Conservation (phyloP, 441 rosid species). For the Omphalea diandra region DNA sequence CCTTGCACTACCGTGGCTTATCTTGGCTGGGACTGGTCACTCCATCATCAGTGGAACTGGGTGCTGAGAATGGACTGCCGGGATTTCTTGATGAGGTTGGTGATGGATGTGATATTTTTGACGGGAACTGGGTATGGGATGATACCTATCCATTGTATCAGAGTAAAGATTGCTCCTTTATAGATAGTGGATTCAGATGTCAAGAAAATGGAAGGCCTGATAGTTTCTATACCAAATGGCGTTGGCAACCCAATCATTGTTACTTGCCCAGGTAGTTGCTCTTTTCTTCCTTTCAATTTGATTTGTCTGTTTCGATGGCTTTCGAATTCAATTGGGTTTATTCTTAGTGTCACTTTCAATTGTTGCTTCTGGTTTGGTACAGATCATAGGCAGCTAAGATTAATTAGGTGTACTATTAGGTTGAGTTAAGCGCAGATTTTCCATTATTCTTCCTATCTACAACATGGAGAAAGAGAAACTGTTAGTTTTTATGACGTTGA, state of each 20-base stretch:
- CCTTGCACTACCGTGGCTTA: conserved; percentile 22
- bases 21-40: conserved; percentile 32
- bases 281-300: background rate
- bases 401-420: background rate
- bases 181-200: conserved; percentile 77
- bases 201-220: conserved; percentile 89
- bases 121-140: conserved; percentile 81
- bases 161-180: conserved; percentile 48
- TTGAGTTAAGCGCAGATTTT: background rate
- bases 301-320: background rate
- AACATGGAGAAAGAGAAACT: background rate
- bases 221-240: conserved; percentile 83
- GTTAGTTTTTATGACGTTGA: background rate
- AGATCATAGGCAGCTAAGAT: background rate
- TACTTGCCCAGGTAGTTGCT: conserved; percentile 88
- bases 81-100: conserved; percentile 55
- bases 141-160: conserved; percentile 58
- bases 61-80: conserved; percentile 28
- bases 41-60: conserved; percentile 9
- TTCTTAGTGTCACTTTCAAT: background rate
- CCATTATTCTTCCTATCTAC: background rate
- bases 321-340: conserved; percentile 11
- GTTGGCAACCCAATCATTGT: conserved; percentile 91
- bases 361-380: background rate
- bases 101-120: conserved; percentile 43